phyloP scores from a whole-genome alignment of 1,139 yeast species.

The Zhuliangozyma blackwelliae region DNA sequence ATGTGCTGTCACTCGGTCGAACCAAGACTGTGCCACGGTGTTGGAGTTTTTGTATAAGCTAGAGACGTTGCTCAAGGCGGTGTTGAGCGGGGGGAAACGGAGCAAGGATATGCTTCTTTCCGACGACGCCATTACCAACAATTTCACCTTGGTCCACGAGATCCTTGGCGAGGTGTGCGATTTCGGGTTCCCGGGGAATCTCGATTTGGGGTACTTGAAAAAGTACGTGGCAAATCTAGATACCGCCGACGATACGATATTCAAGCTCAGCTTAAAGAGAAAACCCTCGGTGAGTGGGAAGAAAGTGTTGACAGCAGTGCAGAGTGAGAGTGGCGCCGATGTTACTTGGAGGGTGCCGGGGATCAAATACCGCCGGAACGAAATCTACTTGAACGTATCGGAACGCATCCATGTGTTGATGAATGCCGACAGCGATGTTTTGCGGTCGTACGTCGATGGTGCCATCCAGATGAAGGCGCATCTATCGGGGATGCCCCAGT shows the following conservation, averaged over 20 bases:
- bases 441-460: constrained; percentile 77
- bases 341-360: constrained; percentile 70
- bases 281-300: constrained; percentile 7
- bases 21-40: constrained; percentile 77
- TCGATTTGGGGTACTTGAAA: constrained; percentile 47
- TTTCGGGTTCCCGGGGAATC: constrained; percentile 76
- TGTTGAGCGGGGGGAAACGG: constrained; percentile 12
- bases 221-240: constrained; percentile 17
- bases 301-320: constrained; percentile 1
- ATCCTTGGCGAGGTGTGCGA: constrained; percentile 73
- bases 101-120: constrained; percentile 12
- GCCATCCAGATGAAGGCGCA: constrained; percentile 67
- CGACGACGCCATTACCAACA: constrained; percentile 35
- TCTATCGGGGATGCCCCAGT: constrained; percentile 69
- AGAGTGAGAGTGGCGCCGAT: constrained; percentile 3
- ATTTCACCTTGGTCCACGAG: constrained; percentile 70
- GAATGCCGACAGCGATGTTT: constrained; percentile 53
- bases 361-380: constrained; percentile 77
- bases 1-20: constrained; percentile 83
- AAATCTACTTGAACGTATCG: constrained; percentile 69
- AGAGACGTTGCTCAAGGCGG: constrained; percentile 36
- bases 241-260: constrained; percentile 19
- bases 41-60: constrained; percentile 74
- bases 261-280: constrained; percentile 16
- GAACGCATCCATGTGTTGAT: constrained; percentile 73